A percentile compares a stretch with the other conserved stretches of the same genome.
Conservation (phyloP, 768 basidiomycete species). For the Butyriboletus loyo region DNA sequence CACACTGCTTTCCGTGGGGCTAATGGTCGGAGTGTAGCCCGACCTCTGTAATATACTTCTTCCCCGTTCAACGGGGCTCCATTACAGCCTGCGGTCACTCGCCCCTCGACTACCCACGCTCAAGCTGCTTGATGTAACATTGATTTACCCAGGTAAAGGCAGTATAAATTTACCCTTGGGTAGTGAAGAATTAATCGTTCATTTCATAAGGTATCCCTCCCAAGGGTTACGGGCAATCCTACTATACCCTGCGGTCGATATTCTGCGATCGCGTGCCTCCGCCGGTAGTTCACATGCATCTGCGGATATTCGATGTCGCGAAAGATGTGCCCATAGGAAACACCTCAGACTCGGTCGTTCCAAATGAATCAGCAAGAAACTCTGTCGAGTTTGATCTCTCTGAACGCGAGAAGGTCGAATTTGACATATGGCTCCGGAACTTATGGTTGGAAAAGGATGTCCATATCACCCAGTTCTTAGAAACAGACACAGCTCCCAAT, state of each 20-base stretch:
- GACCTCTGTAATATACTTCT: constrained; percentile 82
- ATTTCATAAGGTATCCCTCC: constrained; percentile 62
- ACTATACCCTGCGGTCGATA: constrained; percentile 87
- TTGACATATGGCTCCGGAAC: constrained; percentile 80
- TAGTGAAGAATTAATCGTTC: background rate
- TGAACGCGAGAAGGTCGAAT: constrained; percentile 55
- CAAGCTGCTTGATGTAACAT: constrained; percentile 85
- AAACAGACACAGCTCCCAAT: constrained; percentile 45
- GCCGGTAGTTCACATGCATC: constrained; percentile 82
- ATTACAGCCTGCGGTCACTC: constrained; percentile 79
- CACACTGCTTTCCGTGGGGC: constrained; percentile 4
- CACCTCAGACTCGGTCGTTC: constrained; percentile 36
- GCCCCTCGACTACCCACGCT: constrained; percentile 73
- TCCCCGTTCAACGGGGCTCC: constrained; percentile 89
- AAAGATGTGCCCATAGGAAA: constrained; percentile 69
- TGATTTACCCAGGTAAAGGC: constrained; percentile 78
- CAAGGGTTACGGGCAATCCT: constrained; percentile 79
- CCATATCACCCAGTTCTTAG: constrained; percentile 64
- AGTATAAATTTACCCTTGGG: background rate
- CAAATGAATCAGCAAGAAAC: constrained; percentile 28
- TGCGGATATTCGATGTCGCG: constrained; percentile 73
- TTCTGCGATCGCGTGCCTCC: constrained; percentile 81
- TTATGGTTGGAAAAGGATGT: constrained; percentile 87
- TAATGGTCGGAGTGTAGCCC: constrained; percentile 42
- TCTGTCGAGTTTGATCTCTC: constrained; percentile 49